phyloP scores from a whole-genome alignment of 2,329 filamentous ascomycete genomes.

The Fusarium paranaense region DNA sequence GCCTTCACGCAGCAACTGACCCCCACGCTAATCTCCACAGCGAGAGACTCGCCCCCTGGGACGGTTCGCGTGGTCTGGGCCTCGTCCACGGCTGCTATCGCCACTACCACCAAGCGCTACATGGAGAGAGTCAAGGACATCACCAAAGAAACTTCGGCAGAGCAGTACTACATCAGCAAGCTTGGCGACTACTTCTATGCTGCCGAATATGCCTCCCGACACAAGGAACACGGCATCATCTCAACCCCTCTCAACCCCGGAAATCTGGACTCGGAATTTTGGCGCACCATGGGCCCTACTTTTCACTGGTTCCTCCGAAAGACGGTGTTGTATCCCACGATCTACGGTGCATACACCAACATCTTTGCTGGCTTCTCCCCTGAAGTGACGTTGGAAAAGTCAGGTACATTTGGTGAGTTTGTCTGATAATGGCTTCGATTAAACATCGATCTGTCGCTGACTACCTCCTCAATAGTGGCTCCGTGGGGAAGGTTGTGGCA shows the following conservation, averaged over 20 bases:
- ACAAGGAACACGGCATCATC: constrained; percentile 46
- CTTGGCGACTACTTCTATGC: constrained; percentile 48
- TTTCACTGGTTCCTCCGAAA: constrained; percentile 29
- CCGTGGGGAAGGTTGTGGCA: constrained; percentile 52
- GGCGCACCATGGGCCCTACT: constrained; percentile 41
- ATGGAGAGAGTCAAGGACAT: constrained; percentile 39
- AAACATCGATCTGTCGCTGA: neutral
- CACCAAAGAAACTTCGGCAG: constrained; percentile 7
- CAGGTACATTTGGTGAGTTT: constrained; percentile 30
- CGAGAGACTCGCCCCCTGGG: constrained; percentile 41
- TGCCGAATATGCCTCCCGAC: constrained; percentile 45
- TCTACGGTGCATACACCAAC: constrained; percentile 60
- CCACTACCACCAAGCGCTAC: constrained; percentile 21
- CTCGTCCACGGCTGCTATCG: constrained; percentile 39
- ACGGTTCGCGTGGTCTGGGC: constrained; percentile 51
- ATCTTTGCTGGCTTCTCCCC: constrained; percentile 60
- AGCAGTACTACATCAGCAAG: constrained; percentile 48
- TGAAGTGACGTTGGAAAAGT: constrained; percentile 51
- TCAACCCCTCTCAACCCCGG: constrained; percentile 54
- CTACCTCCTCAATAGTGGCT: constrained; percentile 42
- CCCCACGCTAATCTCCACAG: constrained; percentile 49
- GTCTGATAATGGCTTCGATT: neutral
- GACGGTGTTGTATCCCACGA: constrained; percentile 40
- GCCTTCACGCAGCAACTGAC: constrained; percentile 53
- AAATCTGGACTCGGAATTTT: constrained; percentile 53